Percentiles rank a stretch among this genome's conserved stretches.
Evolutionary conservation across 164 flowering plant species (phyloP).

Genomic region (Macadamia integrifolia): DNA sequence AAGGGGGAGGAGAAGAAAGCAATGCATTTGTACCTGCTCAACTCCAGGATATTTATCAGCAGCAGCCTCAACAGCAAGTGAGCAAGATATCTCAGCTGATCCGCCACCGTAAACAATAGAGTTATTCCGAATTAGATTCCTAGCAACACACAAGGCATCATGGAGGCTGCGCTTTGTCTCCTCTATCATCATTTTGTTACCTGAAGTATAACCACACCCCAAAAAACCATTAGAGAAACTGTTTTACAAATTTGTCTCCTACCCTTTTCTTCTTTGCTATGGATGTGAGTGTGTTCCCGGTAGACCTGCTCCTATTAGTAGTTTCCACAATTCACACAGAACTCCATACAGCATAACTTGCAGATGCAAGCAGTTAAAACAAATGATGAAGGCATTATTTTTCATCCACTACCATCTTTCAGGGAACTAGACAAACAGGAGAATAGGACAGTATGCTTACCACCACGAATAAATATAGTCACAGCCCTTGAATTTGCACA

Average conservation of each 20-base stretch:
- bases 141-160: slow-evolving; percentile 94
- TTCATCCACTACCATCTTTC: background rate
- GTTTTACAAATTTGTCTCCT: too few species aligned
- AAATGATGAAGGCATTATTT: background rate
- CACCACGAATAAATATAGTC: slow-evolving; percentile 85
- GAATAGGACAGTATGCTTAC: slow-evolving; percentile 32
- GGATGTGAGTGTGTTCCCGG: too few species aligned
- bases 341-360: too few species aligned
- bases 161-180: slow-evolving; percentile 97
- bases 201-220: slow-evolving; percentile 31
- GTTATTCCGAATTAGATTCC: slow-evolving; percentile 88
- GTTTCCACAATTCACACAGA: too few species aligned
- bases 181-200: slow-evolving; percentile 99
- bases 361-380: too few species aligned
- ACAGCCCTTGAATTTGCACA: slow-evolving; percentile 98
- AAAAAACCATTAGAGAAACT: slow-evolving; percentile 2
- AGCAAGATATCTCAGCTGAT: slow-evolving; percentile 93
- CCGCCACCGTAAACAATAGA: slow-evolving; percentile 99
- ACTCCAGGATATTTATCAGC: slow-evolving; percentile 95
- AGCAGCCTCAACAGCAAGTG: slow-evolving; percentile 94
- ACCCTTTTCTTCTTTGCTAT: too few species aligned
- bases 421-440: background rate
- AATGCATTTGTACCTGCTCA: slow-evolving; percentile 62
- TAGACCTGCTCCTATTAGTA: too few species aligned
- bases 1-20: background rate